Base-by-base conservation (phyloP, 2,329 filamentous ascomycete species). In the Drechslerella dactyloides region DNA sequence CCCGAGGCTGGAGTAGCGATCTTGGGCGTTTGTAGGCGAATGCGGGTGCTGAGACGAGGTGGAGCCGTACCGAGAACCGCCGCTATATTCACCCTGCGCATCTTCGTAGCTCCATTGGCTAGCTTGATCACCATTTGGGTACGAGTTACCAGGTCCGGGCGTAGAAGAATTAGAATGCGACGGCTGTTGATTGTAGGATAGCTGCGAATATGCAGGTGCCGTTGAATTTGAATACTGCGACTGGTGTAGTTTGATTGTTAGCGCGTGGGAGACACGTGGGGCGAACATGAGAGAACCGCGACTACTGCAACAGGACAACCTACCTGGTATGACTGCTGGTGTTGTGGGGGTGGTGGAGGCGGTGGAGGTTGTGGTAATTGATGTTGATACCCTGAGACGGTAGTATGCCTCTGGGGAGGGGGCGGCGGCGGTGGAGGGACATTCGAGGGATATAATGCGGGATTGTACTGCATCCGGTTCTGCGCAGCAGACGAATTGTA, bases 371-470 rank as follows among this genome's bases (percentile, higher is more conserved):
- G 68, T 52, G 60, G 35, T 53, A 58, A 58, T 23, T 63, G 58
- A 48, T 69, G 65, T 24, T 59, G 17, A 2, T 59, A 59, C n/a
- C 68, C 68, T 21, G 68, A 50, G 33, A 65, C 55, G 7, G 68
- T 72, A 17, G 58, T 44, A 21, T 72, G 68, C 15, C 68, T 63
- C 51, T 72, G 68, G 19, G 68, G 68, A 17, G 60, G 60, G 46
- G 68, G 68, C 51, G 66, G 66, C 40, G 68, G 68, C 21, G 68
- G 68, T 1, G 68, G 65, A 30, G 65, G 68, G 13, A 65, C 66
- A n/a, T 55, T 65, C 24, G 62, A 58, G 13, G 37, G 40, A 35
- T 60, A 72, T 53, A 65, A 52, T 19, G 68, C 68, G 15, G 68
- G 68, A 59, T 72, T 72, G 37, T 72, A 72, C 19, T 63, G 60